Evolutionary conservation across 352 stramenopile genomes (phyloP), one percentile per base, ranked within the genome.

Genomic region (Aphanomyces astaci): DNA sequence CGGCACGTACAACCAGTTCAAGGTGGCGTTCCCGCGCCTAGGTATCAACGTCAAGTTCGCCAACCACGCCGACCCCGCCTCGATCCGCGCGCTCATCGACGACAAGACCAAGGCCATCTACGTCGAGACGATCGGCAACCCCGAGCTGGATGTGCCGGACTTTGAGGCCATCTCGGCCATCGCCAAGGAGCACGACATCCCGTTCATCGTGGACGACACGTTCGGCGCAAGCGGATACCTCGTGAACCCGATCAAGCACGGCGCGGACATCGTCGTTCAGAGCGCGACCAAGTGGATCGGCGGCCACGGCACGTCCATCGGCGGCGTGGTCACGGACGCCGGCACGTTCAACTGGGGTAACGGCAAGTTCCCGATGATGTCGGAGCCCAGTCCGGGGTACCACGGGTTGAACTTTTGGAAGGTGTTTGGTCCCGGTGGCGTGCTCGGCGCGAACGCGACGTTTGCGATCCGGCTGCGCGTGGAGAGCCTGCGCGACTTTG

Each of bases 221-320:
- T 98, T 98, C 75, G 92, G 94, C 73, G 94, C 88, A 49, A 86
- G 81, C 54, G 92, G 92, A 0, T 96, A 97, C 73, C 94, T 98
- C 74, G 86, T 93, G 75, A 94, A 94, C 72, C 94, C 94, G 11
- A 78, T 98, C 19, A 82, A 89, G 55, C 80, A 97, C 24, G 94
- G 94, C 45, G 89, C 86, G 33, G 91, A 98, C 75, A 80, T 98
- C 25, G 91, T 95, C 33, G 83, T 98, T 59, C 93, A 98, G 78
- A 96, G 84, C 66, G 83, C 97, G 71, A 98, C 94, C 76, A 98
- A 98, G 84, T 98, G 96, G 81, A 98, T 98, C 73, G 95, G 97
- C 73, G 93, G 93, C 63, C 93, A 98, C 79, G 97, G 95, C 71
- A 93, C 97, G 65, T 92, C 95, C 7, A 89, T 97, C 48, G 92